These are phyloP conservation scores for Tetragonia tetragonoides DNA, from an alignment of 148 eudicot genomes.

Conservation along the genomic window DNA sequence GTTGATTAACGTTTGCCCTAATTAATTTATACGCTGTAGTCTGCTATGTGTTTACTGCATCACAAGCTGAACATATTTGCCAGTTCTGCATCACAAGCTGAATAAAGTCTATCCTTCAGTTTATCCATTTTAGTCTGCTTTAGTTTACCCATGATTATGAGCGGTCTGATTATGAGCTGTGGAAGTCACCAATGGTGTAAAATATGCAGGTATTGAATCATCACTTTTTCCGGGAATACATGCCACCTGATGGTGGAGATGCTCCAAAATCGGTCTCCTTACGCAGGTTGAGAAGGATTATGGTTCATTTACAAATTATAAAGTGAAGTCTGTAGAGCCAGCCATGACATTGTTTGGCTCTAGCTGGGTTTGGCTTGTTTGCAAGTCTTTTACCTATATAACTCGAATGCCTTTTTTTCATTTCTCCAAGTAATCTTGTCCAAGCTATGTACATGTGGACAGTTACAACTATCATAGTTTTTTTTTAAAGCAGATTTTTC, in stretches of 20 bases:
- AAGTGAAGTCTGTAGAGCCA: slow-evolving; percentile 66
- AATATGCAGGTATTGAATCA: slow-evolving; percentile 85
- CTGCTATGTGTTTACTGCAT: background rate
- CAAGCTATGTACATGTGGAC: no score
- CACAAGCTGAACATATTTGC: background rate
- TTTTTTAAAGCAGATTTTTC: no score
- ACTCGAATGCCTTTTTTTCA: background rate
- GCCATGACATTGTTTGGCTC: slow-evolving; percentile 76
- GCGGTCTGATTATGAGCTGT: background rate
- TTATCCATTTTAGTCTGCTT: background rate
- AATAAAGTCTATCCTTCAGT: background rate
- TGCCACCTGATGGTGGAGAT: slow-evolving; percentile 92
- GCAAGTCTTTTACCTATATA: slow-evolving; percentile 46
- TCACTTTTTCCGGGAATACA: slow-evolving; percentile 96
- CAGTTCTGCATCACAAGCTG: no score
- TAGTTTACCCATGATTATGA: no score
- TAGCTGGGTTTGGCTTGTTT: slow-evolving; percentile 94
- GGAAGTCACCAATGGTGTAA: slow-evolving; percentile 9
- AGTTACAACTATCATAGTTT: no score
- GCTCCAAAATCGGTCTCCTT: slow-evolving; percentile 75
- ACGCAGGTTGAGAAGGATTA: slow-evolving; percentile 87
- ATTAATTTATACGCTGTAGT: background rate
- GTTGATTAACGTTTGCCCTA: background rate
- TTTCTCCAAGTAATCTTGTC: no score
- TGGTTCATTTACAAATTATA: slow-evolving; percentile 69